phyloP scores from a whole-genome alignment of 257 asterid species.

The Nicotiana noctiflora region DNA sequence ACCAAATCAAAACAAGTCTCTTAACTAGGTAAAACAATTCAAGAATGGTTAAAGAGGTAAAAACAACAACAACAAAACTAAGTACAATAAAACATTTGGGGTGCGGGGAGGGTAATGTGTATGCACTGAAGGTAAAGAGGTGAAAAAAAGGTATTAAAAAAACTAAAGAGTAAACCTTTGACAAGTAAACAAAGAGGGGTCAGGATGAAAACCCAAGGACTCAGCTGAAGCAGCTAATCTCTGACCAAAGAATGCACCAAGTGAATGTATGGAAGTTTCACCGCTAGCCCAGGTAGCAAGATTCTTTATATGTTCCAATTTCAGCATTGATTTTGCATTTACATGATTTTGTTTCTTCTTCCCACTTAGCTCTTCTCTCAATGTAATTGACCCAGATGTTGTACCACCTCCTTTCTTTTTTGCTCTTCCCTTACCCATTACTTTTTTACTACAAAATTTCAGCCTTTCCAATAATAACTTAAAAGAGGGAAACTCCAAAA shows the following conservation, averaged over 20 bases:
- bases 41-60: neutral
- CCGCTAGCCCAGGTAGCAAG: conserved; percentile 52
- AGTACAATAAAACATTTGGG: no score
- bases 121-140: no score
- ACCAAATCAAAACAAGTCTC: neutral
- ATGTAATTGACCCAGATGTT: conserved; percentile 24
- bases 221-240: conserved; percentile 56
- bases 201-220: conserved; percentile 44
- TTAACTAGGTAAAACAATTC: neutral
- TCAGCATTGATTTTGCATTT: conserved; percentile 52
- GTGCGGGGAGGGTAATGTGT: no score
- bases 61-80: no score
- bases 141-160: no score
- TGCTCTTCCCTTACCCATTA: conserved; percentile 20
- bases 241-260: conserved; percentile 60
- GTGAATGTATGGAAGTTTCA: conserved; percentile 42
- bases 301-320: conserved; percentile 51
- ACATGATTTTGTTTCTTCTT: conserved; percentile 41
- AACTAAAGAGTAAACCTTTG: conserved; percentile 37
- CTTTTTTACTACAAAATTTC: neutral
- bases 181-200: conserved; percentile 48
- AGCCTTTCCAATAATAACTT: no score
- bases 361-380: conserved; percentile 46
- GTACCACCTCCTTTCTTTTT: conserved; percentile 11
- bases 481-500: no score